phyloP scores from a whole-genome alignment of 2,329 filamentous ascomycete genomes.

The Talaromyces sp. region DNA sequence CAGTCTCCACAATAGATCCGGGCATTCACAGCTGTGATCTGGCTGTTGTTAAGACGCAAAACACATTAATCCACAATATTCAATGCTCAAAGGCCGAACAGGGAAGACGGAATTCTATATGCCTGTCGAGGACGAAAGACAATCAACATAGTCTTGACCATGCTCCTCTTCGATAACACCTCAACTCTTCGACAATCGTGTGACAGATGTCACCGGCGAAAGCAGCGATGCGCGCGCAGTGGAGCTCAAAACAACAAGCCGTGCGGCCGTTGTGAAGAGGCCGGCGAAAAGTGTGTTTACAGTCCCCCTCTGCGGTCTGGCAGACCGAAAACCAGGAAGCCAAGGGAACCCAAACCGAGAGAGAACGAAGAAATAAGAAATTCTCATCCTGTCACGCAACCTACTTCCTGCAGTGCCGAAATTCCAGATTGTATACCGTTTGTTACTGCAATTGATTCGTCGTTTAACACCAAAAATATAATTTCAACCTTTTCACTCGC shows the following conservation, averaged over 20 bases:
- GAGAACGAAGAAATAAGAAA: background rate
- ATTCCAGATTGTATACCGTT: background rate
- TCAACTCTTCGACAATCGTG: background rate
- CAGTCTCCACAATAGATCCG: too few relatives aligned
- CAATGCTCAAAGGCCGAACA: background rate
- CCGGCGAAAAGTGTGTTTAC: constrained; percentile 5
- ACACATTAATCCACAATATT: too few relatives aligned
- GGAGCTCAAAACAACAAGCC: background rate
- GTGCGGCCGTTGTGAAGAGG: constrained; percentile 1
- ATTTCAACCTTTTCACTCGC: background rate
- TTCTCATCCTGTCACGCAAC: background rate
- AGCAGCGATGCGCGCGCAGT: constrained; percentile 3
- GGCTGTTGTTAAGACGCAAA: too few relatives aligned
- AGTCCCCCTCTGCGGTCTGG: constrained; percentile 1
- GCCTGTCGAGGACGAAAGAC: background rate
- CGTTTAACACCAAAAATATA: background rate
- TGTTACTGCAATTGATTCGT: background rate
- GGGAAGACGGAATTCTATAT: background rate
- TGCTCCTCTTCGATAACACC: background rate
- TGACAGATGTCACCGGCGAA: constrained; percentile 5
- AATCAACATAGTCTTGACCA: background rate
- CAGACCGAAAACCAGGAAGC: background rate
- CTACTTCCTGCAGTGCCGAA: background rate
- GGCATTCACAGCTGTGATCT: too few relatives aligned
- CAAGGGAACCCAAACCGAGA: background rate